These are phyloP conservation scores for Bipolaris cookei DNA, from an alignment of 2,329 filamentous ascomycete genomes.

Conservation along the genomic window DNA sequence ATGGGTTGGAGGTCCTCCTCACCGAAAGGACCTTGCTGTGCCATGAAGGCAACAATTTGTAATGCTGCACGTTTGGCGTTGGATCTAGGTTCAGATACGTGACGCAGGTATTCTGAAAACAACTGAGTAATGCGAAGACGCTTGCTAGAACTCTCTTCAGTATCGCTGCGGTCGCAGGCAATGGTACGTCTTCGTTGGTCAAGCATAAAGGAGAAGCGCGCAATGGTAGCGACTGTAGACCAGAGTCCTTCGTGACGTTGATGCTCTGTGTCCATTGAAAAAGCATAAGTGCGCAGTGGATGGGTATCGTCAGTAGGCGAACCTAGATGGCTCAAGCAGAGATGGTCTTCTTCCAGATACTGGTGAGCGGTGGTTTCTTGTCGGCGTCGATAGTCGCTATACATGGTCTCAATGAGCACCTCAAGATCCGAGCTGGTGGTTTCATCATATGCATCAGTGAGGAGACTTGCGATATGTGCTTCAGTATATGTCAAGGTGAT, in stretches of 20 bases:
- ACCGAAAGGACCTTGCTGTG: constrained; percentile 48
- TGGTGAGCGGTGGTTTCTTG: constrained; percentile 58
- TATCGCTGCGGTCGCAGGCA: constrained; percentile 25
- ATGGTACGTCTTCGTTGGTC: constrained; percentile 34
- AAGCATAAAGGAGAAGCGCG: constrained; percentile 46
- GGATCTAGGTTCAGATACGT: constrained; percentile 42
- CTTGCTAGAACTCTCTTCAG: constrained; percentile 41
- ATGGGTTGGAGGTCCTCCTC: constrained; percentile 62
- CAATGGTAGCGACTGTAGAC: constrained; percentile 50
- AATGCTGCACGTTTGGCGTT: constrained; percentile 57
- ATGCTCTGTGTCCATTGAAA: constrained; percentile 44
- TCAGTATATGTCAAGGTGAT: constrained; percentile 70
- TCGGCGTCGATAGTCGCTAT: constrained; percentile 76
- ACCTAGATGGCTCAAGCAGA: constrained; percentile 59
- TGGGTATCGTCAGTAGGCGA: constrained; percentile 37
- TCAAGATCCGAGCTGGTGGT: constrained; percentile 57
- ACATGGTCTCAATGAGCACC: constrained; percentile 73
- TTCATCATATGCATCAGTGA: constrained; percentile 34
- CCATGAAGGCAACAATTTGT: constrained; percentile 61
- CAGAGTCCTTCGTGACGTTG: constrained; percentile 43
- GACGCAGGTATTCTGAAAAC: constrained; percentile 51
- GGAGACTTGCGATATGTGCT: constrained; percentile 48
- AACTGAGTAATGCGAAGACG: constrained; percentile 47
- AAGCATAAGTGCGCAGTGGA: constrained; percentile 38
- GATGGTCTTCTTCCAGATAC: constrained; percentile 74